Evolutionary conservation across 192 early-diverging fungal species (phyloP).

Genomic region (Bifiguratus adelaidae): DNA sequence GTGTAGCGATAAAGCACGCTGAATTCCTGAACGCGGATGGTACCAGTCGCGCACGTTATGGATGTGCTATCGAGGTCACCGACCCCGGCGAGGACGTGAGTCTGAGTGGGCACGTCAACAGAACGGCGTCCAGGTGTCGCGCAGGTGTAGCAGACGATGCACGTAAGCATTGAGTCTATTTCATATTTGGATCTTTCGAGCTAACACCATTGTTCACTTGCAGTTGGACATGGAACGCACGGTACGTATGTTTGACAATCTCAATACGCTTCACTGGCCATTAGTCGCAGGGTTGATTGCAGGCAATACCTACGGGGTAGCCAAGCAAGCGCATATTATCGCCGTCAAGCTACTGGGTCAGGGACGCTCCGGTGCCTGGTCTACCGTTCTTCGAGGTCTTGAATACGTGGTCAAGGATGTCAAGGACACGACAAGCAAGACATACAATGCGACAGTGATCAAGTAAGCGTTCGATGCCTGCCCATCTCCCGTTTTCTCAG

Average conservation of each 20-base stretch:
- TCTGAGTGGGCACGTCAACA: not conserved
- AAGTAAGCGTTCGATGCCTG: constrained; percentile 15
- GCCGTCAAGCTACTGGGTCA: constrained; percentile 40
- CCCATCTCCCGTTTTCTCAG: not conserved
- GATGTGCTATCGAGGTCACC: not conserved
- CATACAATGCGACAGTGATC: constrained; percentile 11
- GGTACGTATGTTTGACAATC: not conserved
- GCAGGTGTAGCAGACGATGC: too few relatives aligned
- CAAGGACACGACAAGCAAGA: constrained; percentile 6
- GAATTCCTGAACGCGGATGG: not conserved
- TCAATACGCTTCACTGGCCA: constrained; percentile 24
- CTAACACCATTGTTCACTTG: too few relatives aligned
- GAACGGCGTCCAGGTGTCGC: not conserved
- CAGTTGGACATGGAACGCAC: not conserved
- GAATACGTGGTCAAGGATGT: constrained; percentile 38
- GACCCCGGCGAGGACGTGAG: not conserved
- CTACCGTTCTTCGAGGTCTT: constrained; percentile 30
- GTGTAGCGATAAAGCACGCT: not conserved
- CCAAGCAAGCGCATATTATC: constrained; percentile 38
- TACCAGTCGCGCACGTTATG: not conserved
- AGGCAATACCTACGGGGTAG: constrained; percentile 43
- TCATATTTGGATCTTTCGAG: too few relatives aligned
- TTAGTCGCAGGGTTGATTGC: constrained; percentile 37
- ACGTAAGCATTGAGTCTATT: too few relatives aligned
- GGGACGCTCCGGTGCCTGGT: constrained; percentile 31